Evolutionary conservation across 108 stramenopile species (phyloP), one percentile per base, ranked within the genome.

Genomic region (Skeletonema potamos): DNA sequence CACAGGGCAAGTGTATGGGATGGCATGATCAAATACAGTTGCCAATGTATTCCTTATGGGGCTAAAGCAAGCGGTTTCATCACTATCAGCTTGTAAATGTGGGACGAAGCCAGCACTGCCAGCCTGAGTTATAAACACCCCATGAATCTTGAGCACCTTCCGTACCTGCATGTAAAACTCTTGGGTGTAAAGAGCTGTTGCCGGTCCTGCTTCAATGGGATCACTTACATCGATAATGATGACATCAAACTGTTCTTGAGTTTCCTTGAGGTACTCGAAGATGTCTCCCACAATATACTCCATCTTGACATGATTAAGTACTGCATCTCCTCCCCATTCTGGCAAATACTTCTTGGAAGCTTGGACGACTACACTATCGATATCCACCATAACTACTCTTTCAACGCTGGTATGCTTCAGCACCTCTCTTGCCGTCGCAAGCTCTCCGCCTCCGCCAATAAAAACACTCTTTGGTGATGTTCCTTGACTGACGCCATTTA

Each of bases 121-220:
- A 2, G 84, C 86, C 76, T 97, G 95, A 18, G 95, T 96, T 8
- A 96, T 92, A 65, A 96, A 84, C 27, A 95, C 87, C 8, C 96
- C 88, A 39, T 80, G 30, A 3, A 67, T 72, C 26, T 56, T 7
- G 58, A n/a, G n/a, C n/a, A n/a, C n/a, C n/a, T 58, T 69, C 84
- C 75, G 68, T 64, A 48, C 76, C 27, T 81, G 80, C 28, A 37
- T 33, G 20, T 97, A 97, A 72, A 97, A 92, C 68, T 97, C 97
- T 63, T 95, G 77, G 0, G 89, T 92, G 83, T 97, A 97, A 2
- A 97, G 82, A 67, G 89, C 82, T 51, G 93, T 88, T 4, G 92
- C 94, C 12, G 94, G 96, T 37, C 96, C 94, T 5, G 91, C 92
- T 73, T 96, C 95, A 29, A 96, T 91, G 8, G 95, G 95, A 80